Evolutionary conservation across 192 early-diverging fungal species (phyloP).

Genomic region (Radiomyces spectabilis): DNA sequence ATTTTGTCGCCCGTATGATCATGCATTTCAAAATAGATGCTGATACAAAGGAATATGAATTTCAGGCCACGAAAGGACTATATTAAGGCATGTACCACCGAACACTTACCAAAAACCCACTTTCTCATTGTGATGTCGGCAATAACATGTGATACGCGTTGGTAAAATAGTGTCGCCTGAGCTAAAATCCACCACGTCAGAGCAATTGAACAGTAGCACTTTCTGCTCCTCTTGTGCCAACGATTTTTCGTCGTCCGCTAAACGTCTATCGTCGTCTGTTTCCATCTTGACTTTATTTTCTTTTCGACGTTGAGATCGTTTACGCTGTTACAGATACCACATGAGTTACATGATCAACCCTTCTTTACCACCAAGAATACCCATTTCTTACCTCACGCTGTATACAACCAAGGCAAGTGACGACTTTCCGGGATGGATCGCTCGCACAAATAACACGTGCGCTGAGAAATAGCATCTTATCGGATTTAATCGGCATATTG

Average conservation of each 20-base stretch:
- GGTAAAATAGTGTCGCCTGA: slow-evolving; percentile 86
- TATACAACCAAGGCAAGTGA: slow-evolving; percentile 77
- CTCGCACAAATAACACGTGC: slow-evolving; percentile 81
- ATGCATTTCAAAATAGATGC: slow-evolving; percentile 72
- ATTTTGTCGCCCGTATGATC: slow-evolving; percentile 63
- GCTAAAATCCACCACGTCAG: slow-evolving; percentile 79
- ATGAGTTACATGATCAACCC: background rate
- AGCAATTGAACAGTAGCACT: slow-evolving; percentile 88
- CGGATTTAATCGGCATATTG: background rate
- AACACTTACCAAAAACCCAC: slow-evolving; percentile 66
- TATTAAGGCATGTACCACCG: background rate
- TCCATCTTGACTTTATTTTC: slow-evolving; percentile 32
- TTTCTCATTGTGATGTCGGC: slow-evolving; percentile 91
- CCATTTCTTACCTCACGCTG: slow-evolving; percentile 58
- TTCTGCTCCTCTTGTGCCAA: slow-evolving; percentile 70
- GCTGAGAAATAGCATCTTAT: slow-evolving; percentile 61
- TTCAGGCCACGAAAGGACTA: background rate
- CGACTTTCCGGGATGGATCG: slow-evolving; percentile 66
- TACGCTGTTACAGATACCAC: slow-evolving; percentile 28
- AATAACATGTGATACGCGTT: slow-evolving; percentile 94
- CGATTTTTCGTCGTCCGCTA: slow-evolving; percentile 33
- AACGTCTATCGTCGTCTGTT: background rate
- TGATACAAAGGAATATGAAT: slow-evolving; percentile 6
- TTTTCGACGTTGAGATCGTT: slow-evolving; percentile 57
- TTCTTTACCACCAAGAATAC: background rate